These are phyloP conservation scores for Penicillium sp. DNA, from an alignment of 2,329 filamentous ascomycete genomes.

Conservation along the genomic window DNA sequence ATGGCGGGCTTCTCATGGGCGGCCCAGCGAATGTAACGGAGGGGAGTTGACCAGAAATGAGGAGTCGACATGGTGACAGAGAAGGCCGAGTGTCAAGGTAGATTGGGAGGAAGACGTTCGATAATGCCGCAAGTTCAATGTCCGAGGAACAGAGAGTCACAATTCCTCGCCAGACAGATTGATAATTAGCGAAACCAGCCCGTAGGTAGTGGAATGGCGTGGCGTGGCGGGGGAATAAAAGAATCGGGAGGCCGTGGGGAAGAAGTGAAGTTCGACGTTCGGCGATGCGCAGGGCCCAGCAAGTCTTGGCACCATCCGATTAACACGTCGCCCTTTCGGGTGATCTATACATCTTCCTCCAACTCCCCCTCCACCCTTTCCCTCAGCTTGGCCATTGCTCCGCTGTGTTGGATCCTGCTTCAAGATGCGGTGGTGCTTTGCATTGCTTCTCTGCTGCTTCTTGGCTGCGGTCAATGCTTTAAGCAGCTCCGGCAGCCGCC, in stretches of 20 bases:
- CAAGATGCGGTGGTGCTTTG: slow-evolving; percentile 69
- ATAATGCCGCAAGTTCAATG: slow-evolving; percentile 3
- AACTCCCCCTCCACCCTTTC: slow-evolving; percentile 15
- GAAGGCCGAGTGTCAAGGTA: slow-evolving; percentile 15
- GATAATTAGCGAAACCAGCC: slow-evolving; percentile 4
- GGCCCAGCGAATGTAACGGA: slow-evolving; percentile 84
- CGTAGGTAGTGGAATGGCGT: slow-evolving; percentile 3
- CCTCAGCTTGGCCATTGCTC: slow-evolving; percentile 19
- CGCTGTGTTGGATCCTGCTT: slow-evolving; percentile 31
- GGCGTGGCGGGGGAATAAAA: not conserved
- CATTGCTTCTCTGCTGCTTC: slow-evolving; percentile 62
- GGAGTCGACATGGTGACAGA: slow-evolving; percentile 50
- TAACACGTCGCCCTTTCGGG: slow-evolving; percentile 42
- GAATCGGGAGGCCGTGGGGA: slow-evolving; percentile 17
- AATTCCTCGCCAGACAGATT: slow-evolving; percentile 4
- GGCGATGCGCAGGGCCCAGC: slow-evolving; percentile 25
- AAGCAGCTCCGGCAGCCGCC: slow-evolving; percentile 70
- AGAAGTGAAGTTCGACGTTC: slow-evolving; percentile 29
- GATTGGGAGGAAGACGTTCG: slow-evolving; percentile 21
- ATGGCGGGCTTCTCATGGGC: slow-evolving; percentile 81
- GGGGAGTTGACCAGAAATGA: slow-evolving; percentile 75
- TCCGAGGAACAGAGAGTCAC: slow-evolving; percentile 1
- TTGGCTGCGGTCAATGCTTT: slow-evolving; percentile 54
- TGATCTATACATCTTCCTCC: slow-evolving; percentile 21
- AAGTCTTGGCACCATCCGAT: slow-evolving; percentile 38